Evolutionary conservation across 768 basidiomycete genomes (phyloP), one percentile per base, ranked within the genome.

Genomic region (Panaeolus papilionaceus): DNA sequence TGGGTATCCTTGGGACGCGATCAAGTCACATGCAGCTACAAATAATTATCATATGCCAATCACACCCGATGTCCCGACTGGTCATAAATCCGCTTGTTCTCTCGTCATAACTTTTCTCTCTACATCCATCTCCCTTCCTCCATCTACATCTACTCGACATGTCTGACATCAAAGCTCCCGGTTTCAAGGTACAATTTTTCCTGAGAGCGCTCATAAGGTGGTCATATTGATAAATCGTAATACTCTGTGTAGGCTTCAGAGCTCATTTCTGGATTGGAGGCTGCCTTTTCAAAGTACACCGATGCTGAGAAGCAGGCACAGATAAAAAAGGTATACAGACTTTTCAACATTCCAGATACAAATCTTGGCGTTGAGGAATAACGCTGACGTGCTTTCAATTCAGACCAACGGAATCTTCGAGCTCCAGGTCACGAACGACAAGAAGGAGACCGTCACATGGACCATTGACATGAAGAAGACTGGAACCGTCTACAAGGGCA

Each of bases 391-490:
- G 10, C 42, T 18, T 44, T 5, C 33, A 12, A 38, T 62, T 33
- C 33, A 94, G 95, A 92, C 90, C 62, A 94, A 93, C 72, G 95
- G 93, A 69, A 88, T 96, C 75, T 96, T 98, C 76, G 91, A 95
- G 78, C 82, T 98, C 47, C 87, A 88, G 64, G 86, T 97, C 71
- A 88, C 89, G 77, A 94, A 95, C 75, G 84, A 79, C 37, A 82
- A 85, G 16, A 91, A 91, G 67, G 83, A 92, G 78, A 88, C 88
- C 69, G 92, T 82, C 20, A 84, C 84, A 54, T 98, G 95, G 95
- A 96, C 95, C 7, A 94, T 98, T 72, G 96, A 98, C 83, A 74
- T 97, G 75, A 98, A 98, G 87, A 91, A 91, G 81, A 84, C 86
- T 14, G 94, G 92, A 11, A 80, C 84, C 23, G 86, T 96, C 33